Evolutionary conservation across 768 basidiomycete species (phyloP), one percentile per base, ranked within the genome.

Genomic region (Serendipita sp.): DNA sequence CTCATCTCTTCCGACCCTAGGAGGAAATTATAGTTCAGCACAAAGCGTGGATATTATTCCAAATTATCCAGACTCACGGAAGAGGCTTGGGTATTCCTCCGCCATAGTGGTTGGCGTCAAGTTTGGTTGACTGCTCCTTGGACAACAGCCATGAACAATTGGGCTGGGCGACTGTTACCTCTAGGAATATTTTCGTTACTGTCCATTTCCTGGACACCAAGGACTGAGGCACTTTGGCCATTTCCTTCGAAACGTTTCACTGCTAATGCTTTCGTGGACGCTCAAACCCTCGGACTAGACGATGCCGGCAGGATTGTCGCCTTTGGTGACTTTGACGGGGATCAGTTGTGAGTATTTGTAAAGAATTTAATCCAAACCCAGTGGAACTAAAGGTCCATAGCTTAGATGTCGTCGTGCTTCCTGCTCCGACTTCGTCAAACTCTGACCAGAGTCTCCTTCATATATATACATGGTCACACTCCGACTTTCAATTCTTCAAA

Each of bases 1-100:
- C 92, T 95, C 94, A 97, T 97, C 79, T 85, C 82, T 78, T 96
- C 94, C 81, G 94, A 97, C 65, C 90, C 93, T 96, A 65, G 35
- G 2, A 24, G 38, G n/a, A 3, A 41, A 16, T 28, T 30, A 13
- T 28, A 67, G 67, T 28, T 60, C 70, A 68, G 69, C 65, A 68
- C 67, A 48, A 70, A 65, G 53, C 65, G 68, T 38, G 69, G 68
- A 64, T 67, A 70, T 62, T 68, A 66, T 63, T 30, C 16, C 5
- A 24, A 34, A 30, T 41, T 51, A 58, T 65, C n/a, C 24, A 54
- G 1, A 79, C 84, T 68, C 75, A 92, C 91, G 89, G 79, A 92
- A 85, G 76, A 89, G 74, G 70, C 85, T 89, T 28, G 91, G 87
- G 74, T 89, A 90, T 66, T 89, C 84, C 75, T 86, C 86, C 70